These are phyloP conservation scores for Nymphaea colorata DNA, from an alignment of 164 flowering plant genomes.

Conservation along the genomic window DNA sequence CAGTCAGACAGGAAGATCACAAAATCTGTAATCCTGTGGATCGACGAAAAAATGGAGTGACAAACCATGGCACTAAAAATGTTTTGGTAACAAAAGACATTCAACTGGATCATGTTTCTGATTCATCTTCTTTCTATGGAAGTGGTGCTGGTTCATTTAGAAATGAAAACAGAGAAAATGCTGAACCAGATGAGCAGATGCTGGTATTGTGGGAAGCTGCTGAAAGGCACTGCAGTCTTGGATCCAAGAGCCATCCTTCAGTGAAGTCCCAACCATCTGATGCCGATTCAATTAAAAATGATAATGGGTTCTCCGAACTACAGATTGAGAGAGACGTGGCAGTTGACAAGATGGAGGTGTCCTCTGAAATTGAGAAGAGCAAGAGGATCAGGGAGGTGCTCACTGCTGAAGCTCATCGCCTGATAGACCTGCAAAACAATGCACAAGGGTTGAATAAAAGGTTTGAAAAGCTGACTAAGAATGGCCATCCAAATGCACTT, in stretches of 20 bases:
- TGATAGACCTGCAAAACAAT: conserved; percentile 62
- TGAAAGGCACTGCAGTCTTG: conserved; percentile 19
- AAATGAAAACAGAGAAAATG: conserved; percentile 18
- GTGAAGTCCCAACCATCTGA: conserved; percentile 14
- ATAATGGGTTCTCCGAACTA: conserved; percentile 23
- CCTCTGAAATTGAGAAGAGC: conserved; percentile 40
- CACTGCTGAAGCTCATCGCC: conserved; percentile 58
- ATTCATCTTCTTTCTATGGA: conserved; percentile 16
- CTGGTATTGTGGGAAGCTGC: conserved; percentile 61
- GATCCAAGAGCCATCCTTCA: conserved; percentile 4
- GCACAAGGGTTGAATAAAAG: conserved; percentile 63
- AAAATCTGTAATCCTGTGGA: conserved; percentile 10
- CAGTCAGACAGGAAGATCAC: conserved; percentile 5
- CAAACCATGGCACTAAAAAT: conserved; percentile 16
- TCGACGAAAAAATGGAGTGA: conserved; percentile 17
- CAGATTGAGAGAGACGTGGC: conserved; percentile 49
- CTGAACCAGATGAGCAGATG: conserved; percentile 43
- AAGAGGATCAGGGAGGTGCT: conserved; percentile 63
- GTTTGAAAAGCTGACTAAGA: conserved; percentile 39
- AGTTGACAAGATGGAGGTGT: conserved; percentile 61
- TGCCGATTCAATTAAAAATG: conserved; percentile 10
- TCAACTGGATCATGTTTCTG: conserved; percentile 63
- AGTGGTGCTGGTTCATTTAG: conserved; percentile 9
- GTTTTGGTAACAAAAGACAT: conserved; percentile 62
- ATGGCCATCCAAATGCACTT: conserved; percentile 33